Evolutionary conservation across 2,329 filamentous ascomycete species (phyloP), one percentile per base, ranked within the genome.

Genomic region (Phyllosticta citriasiana): DNA sequence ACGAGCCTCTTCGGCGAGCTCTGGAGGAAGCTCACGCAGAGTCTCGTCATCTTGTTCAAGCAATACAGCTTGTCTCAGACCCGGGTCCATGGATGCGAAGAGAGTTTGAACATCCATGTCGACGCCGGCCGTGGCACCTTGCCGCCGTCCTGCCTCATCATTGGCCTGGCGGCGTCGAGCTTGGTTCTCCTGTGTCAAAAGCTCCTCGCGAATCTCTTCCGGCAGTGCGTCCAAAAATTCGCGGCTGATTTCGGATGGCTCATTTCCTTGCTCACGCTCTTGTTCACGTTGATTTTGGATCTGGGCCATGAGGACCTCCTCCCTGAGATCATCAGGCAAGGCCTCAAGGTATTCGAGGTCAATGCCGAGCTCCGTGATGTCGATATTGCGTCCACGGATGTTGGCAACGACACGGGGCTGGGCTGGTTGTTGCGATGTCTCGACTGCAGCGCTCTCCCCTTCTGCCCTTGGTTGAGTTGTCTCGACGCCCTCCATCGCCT

Each of bases 71-170:
- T 94, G 86, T 63, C 94, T 86, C 50, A 99, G 82, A 55, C 83
- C 85, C 19, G 92, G 90, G 52, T 95, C 88, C 60, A 99, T 85
- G 6, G 91, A 96, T 54, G 94, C 87, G 62, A 99, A 81, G 71
- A 99, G 97, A 72, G 90, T 95, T 33, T 91, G 91, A 51, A 91
- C 82, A 72, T 97, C 92, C 86, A 97, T 96, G 7, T 97, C 92
- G 66, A 87, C 84, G 4, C 86, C 85, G 27, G 77, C 65, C 14
- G 69, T 76, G 63, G 75, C 75, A 27, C 74, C 74, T 63, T 71
- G 75, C 70, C 87, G 84, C 62, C 91, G 85, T 62, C 88, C 88
- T 55, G 84, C 83, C 69, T 90, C 88, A 68, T 96, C 90, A 59
- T 91, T 88, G 69, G 96, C 89, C 54, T 91, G 87, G 52, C 92